Base-by-base conservation (phyloP, 169 alveolate genomes). In the Cryptosporidium ubiquitum region DNA sequence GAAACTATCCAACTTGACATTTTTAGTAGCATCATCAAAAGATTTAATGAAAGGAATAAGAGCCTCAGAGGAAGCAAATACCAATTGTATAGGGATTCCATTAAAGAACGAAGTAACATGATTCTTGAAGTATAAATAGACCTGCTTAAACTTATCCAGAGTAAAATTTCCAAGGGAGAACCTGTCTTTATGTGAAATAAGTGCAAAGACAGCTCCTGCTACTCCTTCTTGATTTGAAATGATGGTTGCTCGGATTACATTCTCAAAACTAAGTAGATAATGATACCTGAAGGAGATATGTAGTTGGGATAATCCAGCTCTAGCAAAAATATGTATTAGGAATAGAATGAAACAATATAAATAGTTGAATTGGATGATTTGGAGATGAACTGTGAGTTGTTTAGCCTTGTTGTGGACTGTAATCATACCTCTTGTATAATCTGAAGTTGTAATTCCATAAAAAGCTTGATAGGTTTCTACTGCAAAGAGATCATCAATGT, bases 391-490 rank as follows among this genome's bases (percentile, higher is more conserved):
- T 7, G 40, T 60, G 23, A 23, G 18, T 37, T 35, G 9, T 1
- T 16, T n/a, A 52, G 16, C 55, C 18, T 57, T 31, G 44, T 44
- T 26, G 39, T 64, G 18, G 23, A 61, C 66, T n/a, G 60, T 49
- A 33, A 79, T 61, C 33, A 58, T 74, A 18, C 89, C 89, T 20
- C 89, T 79, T n/a, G 89, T 14, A 23, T 37, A 51, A 29, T 79
- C 89, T 14, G 64, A 23, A 49, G 64, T 52, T 0, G 58, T 9
- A 7, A 64, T n/a, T 42, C 66, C 79, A 33, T 26, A 61, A 23
- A 61, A 61, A n/a, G 89, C 51, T 37, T 79, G 75, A n/a, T 79
- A 79, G n/a, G 26, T 31, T 16, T 60, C 66, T 2, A 68, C 55
- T 2, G 40, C 33, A 7, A 40, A 16, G 0, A 79, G 23, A 26